These are phyloP conservation scores for Dictyophora rubrovolvata DNA, from an alignment of 768 basidiomycete genomes.

Conservation along the genomic window DNA sequence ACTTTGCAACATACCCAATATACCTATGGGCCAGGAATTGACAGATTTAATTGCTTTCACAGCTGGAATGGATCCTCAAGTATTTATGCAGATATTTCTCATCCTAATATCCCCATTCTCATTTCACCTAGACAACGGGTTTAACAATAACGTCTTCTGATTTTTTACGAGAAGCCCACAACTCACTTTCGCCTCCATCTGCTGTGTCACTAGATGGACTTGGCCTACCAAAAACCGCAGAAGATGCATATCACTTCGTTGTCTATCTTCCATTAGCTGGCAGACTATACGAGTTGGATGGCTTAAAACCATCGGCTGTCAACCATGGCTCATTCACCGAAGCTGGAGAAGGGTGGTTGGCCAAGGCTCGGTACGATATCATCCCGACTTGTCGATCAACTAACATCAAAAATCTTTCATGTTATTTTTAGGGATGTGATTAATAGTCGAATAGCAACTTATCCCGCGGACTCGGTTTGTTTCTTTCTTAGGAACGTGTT, in stretches of 20 bases:
- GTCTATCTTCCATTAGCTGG: constrained; percentile 84
- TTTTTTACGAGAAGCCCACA: constrained; percentile 80
- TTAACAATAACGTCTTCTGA: constrained; percentile 72
- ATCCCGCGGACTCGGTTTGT: constrained; percentile 80
- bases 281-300: constrained; percentile 86
- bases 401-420: constrained; percentile 8
- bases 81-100: constrained; percentile 7
- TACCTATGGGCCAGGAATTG: constrained; percentile 57
- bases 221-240: constrained; percentile 50
- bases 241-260: constrained; percentile 95
- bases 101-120: not conserved
- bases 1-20: constrained; percentile 66
- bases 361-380: constrained; percentile 59
- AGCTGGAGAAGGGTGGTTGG: constrained; percentile 72
- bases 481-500: not conserved
- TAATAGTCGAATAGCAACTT: constrained; percentile 80
- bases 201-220: constrained; percentile 83
- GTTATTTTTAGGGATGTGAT: constrained; percentile 56
- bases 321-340: constrained; percentile 68
- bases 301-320: constrained; percentile 69
- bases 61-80: constrained; percentile 75
- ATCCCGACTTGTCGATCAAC: not conserved
- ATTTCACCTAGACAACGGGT: constrained; percentile 24
- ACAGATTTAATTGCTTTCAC: constrained; percentile 69
- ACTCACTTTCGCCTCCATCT: constrained; percentile 83